These are phyloP conservation scores for Helicosporidium sp. DNA, from an alignment of 139 green algal genomes.

Conservation along the genomic window DNA sequence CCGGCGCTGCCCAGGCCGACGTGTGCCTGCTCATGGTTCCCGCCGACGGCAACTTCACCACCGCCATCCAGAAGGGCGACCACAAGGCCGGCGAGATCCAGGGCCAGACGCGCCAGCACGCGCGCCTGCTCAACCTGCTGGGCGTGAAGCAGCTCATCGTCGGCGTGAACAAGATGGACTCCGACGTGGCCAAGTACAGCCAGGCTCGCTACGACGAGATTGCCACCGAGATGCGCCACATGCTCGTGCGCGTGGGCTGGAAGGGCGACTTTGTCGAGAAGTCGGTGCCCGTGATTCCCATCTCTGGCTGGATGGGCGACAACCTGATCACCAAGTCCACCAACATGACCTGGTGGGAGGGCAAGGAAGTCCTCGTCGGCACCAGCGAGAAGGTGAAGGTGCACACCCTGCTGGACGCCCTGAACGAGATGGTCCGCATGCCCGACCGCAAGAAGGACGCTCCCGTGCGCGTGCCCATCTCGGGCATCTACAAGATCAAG, in stretches of 20 bases:
- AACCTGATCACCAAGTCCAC: conserved; percentile 91
- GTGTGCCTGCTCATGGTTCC: conserved; percentile 72
- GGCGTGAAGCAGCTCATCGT: conserved; percentile 94
- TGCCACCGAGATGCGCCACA: conserved; percentile 82
- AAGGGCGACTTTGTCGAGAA: conserved; percentile 68
- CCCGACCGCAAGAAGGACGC: conserved; percentile 69
- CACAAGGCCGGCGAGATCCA: conserved; percentile 88
- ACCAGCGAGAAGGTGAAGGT: conserved; percentile 30
- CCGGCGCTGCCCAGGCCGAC: conserved; percentile 81
- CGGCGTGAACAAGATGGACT: conserved; percentile 95
- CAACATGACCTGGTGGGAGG: conserved; percentile 73
- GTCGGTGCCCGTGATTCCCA: conserved; percentile 82
- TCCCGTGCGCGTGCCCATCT: conserved; percentile 74
- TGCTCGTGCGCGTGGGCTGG: conserved; percentile 62
- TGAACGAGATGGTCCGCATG: conserved; percentile 64
- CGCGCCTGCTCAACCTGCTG: conserved; percentile 87
- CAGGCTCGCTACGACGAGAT: conserved; percentile 93
- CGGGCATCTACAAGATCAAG: conserved; percentile 97
- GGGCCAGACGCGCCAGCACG: conserved; percentile 98
- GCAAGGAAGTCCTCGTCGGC: conserved; percentile 2
- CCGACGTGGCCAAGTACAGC: conserved; percentile 76
- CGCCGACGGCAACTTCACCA: conserved; percentile 84
- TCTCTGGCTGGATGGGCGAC: conserved; percentile 96
- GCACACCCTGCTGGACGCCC: conserved; percentile 63
- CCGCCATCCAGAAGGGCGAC: conserved; percentile 92